These are phyloP conservation scores for Aurifilum marmelostoma DNA, from an alignment of 2,329 filamentous ascomycete species.

Conservation along the genomic window DNA sequence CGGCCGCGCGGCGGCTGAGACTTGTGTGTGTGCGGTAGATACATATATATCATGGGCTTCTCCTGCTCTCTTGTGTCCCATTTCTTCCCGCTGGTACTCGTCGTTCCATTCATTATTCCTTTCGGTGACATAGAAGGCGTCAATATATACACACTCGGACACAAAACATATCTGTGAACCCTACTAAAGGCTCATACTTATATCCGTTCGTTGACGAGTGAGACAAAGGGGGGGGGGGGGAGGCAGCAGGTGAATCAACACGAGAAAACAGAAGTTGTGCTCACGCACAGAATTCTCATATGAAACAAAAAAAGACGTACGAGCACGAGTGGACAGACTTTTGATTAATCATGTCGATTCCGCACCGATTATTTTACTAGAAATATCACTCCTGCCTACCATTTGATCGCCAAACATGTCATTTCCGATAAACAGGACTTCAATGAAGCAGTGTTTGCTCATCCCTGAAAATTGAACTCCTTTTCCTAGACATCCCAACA, in stretches of 20 bases:
- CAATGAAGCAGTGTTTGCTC: neutral
- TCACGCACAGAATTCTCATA: too few relatives aligned
- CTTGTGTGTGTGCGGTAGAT: neutral
- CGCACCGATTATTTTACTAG: too few relatives aligned
- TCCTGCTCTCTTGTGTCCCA: neutral
- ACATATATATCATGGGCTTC: neutral
- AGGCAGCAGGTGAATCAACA: too few relatives aligned
- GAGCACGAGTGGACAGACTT: too few relatives aligned
- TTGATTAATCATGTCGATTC: too few relatives aligned
- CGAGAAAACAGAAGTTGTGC: too few relatives aligned
- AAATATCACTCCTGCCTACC: neutral
- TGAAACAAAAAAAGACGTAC: too few relatives aligned
- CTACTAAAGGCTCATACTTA: too few relatives aligned
- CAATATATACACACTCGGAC: neutral
- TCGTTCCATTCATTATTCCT: too few relatives aligned
- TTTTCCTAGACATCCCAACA: neutral
- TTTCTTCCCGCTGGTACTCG: too few relatives aligned
- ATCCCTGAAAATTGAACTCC: neutral
- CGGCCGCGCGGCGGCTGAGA: neutral
- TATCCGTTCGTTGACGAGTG: neutral
- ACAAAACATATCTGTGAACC: neutral
- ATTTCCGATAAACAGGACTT: neutral
- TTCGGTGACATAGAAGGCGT: neutral
- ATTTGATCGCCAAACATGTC: neutral
- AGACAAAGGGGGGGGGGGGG: too few relatives aligned